Conservation (phyloP, 208 protist genomes). For the Acanthamoeba divionensis region DNA sequence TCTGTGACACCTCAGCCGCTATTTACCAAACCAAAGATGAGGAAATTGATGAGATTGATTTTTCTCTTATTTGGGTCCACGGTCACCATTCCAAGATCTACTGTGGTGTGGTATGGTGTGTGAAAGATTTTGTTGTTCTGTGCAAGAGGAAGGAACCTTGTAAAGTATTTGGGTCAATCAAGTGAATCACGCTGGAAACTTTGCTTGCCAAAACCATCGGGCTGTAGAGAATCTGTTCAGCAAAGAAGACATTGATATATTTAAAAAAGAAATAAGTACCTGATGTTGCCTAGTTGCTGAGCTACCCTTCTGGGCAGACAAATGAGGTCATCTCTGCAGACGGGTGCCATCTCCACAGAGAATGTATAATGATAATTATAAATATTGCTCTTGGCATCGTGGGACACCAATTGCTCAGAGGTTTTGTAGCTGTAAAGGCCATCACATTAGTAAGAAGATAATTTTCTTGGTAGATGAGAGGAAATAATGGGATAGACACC, state of each 20-base stretch:
- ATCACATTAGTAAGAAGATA: background rate
- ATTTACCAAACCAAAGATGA: background rate
- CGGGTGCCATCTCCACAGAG: conserved; percentile 95
- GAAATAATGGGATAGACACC: background rate
- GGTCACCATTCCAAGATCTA: too few species aligned
- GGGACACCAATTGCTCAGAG: conserved; percentile 94
- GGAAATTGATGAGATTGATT: too few species aligned
- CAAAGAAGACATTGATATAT: background rate
- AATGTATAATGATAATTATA: conserved; percentile 97
- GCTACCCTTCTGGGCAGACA: conserved; percentile 71
- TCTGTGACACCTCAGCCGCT: conserved; percentile 86
- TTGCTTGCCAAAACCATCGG: conserved; percentile 92
- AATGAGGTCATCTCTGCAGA: conserved; percentile 89
- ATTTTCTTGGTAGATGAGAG: background rate
- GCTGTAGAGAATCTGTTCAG: conserved; percentile 63
- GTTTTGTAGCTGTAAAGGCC: conserved; percentile 81
- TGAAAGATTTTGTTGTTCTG: too few species aligned
- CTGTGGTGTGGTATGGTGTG: too few species aligned
- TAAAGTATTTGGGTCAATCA: conserved; percentile 95
- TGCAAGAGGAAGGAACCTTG: conserved; percentile 63
- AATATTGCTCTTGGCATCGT: conserved; percentile 97
- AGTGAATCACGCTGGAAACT: conserved; percentile 91
- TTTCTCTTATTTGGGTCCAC: too few species aligned
- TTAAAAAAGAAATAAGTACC: background rate
- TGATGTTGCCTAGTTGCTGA: conserved; percentile 69